A percentile compares a stretch with the other conserved stretches of the same genome.
These are phyloP conservation scores for Nigrospora oryzae DNA, from an alignment of 2,329 filamentous ascomycete genomes.

Conservation along the genomic window DNA sequence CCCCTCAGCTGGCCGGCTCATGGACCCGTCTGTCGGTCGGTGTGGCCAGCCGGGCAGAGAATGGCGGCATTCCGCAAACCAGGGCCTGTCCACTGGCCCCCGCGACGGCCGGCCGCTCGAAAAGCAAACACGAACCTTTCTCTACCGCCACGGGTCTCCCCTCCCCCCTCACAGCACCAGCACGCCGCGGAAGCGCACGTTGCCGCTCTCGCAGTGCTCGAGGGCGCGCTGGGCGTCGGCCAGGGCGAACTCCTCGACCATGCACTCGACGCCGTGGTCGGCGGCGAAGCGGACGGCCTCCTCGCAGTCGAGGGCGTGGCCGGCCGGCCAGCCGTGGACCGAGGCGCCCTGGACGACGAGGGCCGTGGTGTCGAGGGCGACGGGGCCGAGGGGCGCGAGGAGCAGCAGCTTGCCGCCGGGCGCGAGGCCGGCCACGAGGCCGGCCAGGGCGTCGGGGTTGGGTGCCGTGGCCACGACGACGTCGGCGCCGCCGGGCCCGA, in stretches of 20 bases:
- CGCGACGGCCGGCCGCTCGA: no score
- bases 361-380: constrained; percentile 32
- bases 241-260: constrained; percentile 58
- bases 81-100: no score
- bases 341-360: constrained; percentile 44
- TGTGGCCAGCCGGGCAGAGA: no score
- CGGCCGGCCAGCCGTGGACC: constrained; percentile 56
- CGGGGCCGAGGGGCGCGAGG: constrained; percentile 40
- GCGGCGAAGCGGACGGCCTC: constrained; percentile 60
- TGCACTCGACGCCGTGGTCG: constrained; percentile 52
- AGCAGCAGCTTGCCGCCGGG: constrained; percentile 49
- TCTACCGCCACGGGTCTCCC: neutral
- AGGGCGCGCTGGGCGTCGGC: constrained; percentile 36
- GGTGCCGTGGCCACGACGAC: constrained; percentile 57
- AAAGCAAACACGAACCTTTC: no score
- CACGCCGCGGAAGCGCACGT: constrained; percentile 37
- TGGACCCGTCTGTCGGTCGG: no score
- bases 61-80: no score
- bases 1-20: no score
- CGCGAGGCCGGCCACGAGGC: constrained; percentile 44
- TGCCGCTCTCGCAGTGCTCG: constrained; percentile 28
- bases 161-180: constrained; percentile 22
- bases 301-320: constrained; percentile 53
- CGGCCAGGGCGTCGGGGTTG: constrained; percentile 43
- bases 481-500: constrained; percentile 46